Conservation (phyloP, 352 stramenopile genomes). For the Pythium pyrilobum region DNA sequence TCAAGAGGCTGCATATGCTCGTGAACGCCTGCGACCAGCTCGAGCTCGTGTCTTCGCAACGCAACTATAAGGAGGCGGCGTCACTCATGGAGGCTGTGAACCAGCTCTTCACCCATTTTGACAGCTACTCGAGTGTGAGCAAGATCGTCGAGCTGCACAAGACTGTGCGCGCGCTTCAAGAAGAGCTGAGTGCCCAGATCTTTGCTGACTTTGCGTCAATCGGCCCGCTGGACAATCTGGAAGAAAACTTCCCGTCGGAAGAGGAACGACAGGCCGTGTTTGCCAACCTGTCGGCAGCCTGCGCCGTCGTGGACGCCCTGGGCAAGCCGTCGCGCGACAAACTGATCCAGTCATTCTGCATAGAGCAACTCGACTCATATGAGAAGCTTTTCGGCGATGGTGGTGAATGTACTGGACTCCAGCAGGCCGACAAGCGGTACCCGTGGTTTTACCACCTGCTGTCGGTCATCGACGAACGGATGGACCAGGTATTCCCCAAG, state of each 20-base stretch:
- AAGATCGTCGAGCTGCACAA: conserved; percentile 93
- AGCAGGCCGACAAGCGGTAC: conserved; percentile 67
- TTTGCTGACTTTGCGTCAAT: conserved; percentile 89
- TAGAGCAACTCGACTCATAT: conserved; percentile 58
- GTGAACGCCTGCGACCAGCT: conserved; percentile 95
- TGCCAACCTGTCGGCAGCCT: conserved; percentile 60
- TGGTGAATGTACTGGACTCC: conserved; percentile 44
- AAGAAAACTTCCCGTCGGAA: conserved; percentile 68
- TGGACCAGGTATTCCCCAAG: conserved; percentile 93
- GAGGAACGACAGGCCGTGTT: conserved; percentile 63
- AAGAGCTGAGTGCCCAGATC: conserved; percentile 84
- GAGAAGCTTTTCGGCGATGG: conserved; percentile 57
- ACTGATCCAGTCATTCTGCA: conserved; percentile 66
- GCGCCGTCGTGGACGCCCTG: conserved; percentile 61
- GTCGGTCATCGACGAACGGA: conserved; percentile 65
- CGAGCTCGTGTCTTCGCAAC: conserved; percentile 71
- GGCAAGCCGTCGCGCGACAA: conserved; percentile 64
- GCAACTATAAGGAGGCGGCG: conserved; percentile 93
- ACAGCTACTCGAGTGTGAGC: conserved; percentile 89
- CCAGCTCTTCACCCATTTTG: conserved; percentile 96
- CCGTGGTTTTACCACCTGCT: conserved; percentile 81
- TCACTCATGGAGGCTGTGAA: conserved; percentile 96
- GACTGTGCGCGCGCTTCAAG: conserved; percentile 88
- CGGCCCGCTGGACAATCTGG: conserved; percentile 59
- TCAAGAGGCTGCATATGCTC: conserved; percentile 98